phyloP scores from a whole-genome alignment of 441 rosid species.

The Pelargonium myrrhifolium region DNA sequence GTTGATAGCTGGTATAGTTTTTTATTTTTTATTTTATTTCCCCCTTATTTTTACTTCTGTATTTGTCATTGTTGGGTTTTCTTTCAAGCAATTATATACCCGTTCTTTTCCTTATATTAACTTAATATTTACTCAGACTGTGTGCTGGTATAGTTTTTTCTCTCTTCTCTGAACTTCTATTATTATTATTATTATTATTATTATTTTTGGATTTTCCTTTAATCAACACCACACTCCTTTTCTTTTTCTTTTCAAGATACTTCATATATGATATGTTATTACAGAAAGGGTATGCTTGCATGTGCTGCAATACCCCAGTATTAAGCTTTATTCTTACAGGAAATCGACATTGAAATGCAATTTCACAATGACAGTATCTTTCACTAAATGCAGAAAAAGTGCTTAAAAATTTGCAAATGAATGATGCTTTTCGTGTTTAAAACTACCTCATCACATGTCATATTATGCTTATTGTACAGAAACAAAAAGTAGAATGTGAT shows the following conservation, averaged over 20 bases:
- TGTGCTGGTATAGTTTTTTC: background rate
- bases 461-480: background rate
- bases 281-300: background rate
- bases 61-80: background rate
- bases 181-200: background rate
- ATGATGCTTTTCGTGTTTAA: background rate
- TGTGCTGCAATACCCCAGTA: background rate
- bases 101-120: background rate
- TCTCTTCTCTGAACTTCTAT: background rate
- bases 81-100: background rate
- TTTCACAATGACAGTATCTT: background rate
- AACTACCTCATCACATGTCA: background rate
- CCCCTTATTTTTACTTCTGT: background rate
- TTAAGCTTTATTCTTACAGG: background rate
- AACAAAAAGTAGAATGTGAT: too few species aligned
- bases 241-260: background rate
- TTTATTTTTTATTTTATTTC: background rate
- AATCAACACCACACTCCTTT: background rate
- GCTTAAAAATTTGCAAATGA: background rate
- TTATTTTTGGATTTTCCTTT: background rate
- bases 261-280: background rate
- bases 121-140: background rate
- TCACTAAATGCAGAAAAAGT: background rate
- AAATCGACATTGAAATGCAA: background rate
- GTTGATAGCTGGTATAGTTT: conserved; percentile 61